These are phyloP conservation scores for Mycena epipterygia DNA, from an alignment of 768 basidiomycete species.

Conservation along the genomic window DNA sequence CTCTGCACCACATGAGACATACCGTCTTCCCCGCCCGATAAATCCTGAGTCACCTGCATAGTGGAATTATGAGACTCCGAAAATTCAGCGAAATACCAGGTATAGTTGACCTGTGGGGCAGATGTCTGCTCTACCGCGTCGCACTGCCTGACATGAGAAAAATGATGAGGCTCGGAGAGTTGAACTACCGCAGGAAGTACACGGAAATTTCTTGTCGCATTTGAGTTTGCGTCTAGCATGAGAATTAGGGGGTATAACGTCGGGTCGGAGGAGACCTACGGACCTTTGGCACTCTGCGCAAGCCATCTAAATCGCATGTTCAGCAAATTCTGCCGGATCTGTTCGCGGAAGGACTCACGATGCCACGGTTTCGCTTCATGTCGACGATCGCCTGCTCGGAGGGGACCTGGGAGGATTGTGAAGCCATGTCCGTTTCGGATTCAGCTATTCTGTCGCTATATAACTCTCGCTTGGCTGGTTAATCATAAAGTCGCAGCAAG, in stretches of 20 bases:
- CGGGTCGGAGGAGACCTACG: not conserved
- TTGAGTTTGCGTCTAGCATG: constrained; percentile 12
- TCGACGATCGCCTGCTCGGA: not conserved
- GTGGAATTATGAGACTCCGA: too few relatives aligned
- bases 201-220: constrained; percentile 18
- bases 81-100: too few relatives aligned
- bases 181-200: too few relatives aligned
- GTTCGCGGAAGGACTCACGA: not conserved
- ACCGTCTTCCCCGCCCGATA: too few relatives aligned
- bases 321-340: too few relatives aligned
- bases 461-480: too few relatives aligned
- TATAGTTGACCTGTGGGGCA: constrained; percentile 10
- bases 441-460: not conserved
- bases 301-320: not conserved
- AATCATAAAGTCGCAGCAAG: too few relatives aligned
- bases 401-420: not conserved
- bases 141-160: not conserved
- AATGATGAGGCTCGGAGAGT: not conserved
- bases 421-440: not conserved
- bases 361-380: not conserved
- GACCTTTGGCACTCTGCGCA: constrained; percentile 11
- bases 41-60: too few relatives aligned
- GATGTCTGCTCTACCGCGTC: not conserved
- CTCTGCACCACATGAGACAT: too few relatives aligned
- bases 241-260: not conserved